Evolutionary conservation across 352 stramenopile genomes (phyloP).

Genomic region (Phytophthora hybrid): DNA sequence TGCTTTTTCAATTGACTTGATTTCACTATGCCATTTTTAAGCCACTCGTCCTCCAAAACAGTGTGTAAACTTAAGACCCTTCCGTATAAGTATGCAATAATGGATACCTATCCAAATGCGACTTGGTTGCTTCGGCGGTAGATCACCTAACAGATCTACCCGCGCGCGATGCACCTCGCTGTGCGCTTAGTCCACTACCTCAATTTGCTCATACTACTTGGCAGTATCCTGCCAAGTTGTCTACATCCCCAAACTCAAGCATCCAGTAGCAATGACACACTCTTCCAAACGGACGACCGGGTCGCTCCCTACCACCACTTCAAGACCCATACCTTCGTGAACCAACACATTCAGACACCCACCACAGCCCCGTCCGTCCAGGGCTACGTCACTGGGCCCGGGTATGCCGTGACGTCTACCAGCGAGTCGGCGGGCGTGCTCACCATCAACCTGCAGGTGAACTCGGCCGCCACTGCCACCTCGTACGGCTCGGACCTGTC

Average conservation of each 20-base stretch:
- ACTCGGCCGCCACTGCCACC: slow-evolving; percentile 25
- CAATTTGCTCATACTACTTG: neutral
- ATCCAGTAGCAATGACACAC: too few relatives aligned
- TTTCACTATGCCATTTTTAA: too few relatives aligned
- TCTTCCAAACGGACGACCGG: neutral
- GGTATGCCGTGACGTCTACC: slow-evolving; percentile 48
- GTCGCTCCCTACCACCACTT: neutral
- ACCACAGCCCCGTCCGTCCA: slow-evolving; percentile 21
- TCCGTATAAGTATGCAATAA: too few relatives aligned
- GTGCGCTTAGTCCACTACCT: neutral
- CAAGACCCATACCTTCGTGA: neutral
- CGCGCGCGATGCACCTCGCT: neutral
- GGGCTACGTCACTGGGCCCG: slow-evolving; percentile 44
- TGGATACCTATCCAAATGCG: neutral
- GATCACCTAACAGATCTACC: too few relatives aligned
- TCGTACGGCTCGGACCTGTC: slow-evolving; percentile 51
- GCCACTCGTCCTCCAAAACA: too few relatives aligned
- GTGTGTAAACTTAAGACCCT: too few relatives aligned
- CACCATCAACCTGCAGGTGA: slow-evolving; percentile 45
- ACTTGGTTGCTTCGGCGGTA: too few relatives aligned
- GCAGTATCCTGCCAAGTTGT: too few relatives aligned
- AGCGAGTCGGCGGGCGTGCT: slow-evolving; percentile 40
- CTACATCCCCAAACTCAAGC: too few relatives aligned
- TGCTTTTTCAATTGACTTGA: too few relatives aligned
- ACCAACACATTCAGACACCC: neutral